Base-by-base conservation (phyloP, 1,139 yeast genomes). In the Tardiomyces depauwii region DNA sequence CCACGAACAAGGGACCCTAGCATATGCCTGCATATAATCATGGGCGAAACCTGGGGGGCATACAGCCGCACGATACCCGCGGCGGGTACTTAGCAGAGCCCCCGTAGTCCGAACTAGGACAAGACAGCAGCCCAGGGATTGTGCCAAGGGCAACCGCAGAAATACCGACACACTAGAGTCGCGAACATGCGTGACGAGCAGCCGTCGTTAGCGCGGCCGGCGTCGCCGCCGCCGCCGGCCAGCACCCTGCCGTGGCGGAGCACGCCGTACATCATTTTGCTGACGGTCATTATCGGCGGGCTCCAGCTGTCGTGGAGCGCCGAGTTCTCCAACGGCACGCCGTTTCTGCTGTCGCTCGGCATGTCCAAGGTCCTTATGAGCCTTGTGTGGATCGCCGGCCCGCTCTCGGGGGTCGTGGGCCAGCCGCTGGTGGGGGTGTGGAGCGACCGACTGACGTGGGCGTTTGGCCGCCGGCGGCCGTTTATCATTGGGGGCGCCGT, bases 291-390 rank as follows among this genome's bases (percentile, higher is more conserved):
- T 2, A 64, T 75, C 2, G 79, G 78, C 2, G 77, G 77, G 0
- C 56, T 75, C 18, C 79, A 75, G 53, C 55, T 75, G 42, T 72
- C 78, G 0, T 75, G 79, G 78, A 70, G 76, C 5, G 69, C 77
- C 0, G 79, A 74, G 54, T 74, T 75, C 52, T 68, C 76, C 3
- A 76, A 74, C 50, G 78, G 78, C 1, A 73, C 78, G 0, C 78
- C 80, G 0, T 61, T 54, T 50, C 43, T 54, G 43, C 55, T 70
- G 19, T 70, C 75, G 0, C 54, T 72, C 12, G 76, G 76, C 1
- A 57, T 72, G n/a, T 68, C 76, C 0, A 72, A 72, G 48, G 67
- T 66, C 16, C 53, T 66, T 0, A 55, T 72, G 45, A 74, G 76
- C 1, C 58, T 73, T 41, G 67, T 73, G 2, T 73, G 76, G 77